These are phyloP conservation scores for Rhizopus sp. DNA, from an alignment of 371 early-diverging fungal genomes.

Conservation along the genomic window DNA sequence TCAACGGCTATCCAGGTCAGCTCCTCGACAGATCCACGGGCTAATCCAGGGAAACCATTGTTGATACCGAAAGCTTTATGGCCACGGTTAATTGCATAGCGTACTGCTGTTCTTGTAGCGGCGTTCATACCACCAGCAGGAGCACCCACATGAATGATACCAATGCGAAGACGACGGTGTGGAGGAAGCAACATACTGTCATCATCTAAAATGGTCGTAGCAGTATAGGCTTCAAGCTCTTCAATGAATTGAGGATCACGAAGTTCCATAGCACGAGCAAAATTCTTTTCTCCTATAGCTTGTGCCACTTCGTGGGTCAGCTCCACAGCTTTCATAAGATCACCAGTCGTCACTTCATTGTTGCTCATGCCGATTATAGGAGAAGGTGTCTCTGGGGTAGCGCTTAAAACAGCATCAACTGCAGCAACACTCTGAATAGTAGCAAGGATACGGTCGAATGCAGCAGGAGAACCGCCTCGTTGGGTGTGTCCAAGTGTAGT, in stretches of 20 bases:
- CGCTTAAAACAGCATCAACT: constrained; percentile 88
- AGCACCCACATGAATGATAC: constrained; percentile 93
- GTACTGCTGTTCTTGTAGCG: constrained; percentile 89
- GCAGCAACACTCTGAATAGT: constrained; percentile 97
- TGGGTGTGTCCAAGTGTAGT: constrained; percentile 98
- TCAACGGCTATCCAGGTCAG: constrained; percentile 86
- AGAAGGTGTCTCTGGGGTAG: constrained; percentile 85
- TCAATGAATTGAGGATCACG: constrained; percentile 89
- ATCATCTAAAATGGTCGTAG: constrained; percentile 48
- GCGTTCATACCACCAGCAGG: constrained; percentile 99
- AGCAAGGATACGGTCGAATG: constrained; percentile 93
- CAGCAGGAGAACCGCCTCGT: constrained; percentile 96
- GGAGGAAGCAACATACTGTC: constrained; percentile 30
- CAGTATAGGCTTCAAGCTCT: constrained; percentile 64
- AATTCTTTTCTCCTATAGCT: constrained; percentile 82
- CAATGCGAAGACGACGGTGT: constrained; percentile 77
- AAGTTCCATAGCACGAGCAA: constrained; percentile 87
- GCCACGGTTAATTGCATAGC: constrained; percentile 84
- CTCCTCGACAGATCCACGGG: constrained; percentile 76
- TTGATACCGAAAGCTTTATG: constrained; percentile 83
- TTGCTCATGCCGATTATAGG: constrained; percentile 91
- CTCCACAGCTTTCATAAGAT: constrained; percentile 93
- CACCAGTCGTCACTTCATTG: constrained; percentile 80
- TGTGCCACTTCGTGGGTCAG: constrained; percentile 90
- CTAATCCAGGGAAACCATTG: constrained; percentile 95